Percentiles rank a stretch among this genome's conserved stretches.
Conservation (phyloP, 2,329 filamentous ascomycete species). For the Colletotrichum sublineola region DNA sequence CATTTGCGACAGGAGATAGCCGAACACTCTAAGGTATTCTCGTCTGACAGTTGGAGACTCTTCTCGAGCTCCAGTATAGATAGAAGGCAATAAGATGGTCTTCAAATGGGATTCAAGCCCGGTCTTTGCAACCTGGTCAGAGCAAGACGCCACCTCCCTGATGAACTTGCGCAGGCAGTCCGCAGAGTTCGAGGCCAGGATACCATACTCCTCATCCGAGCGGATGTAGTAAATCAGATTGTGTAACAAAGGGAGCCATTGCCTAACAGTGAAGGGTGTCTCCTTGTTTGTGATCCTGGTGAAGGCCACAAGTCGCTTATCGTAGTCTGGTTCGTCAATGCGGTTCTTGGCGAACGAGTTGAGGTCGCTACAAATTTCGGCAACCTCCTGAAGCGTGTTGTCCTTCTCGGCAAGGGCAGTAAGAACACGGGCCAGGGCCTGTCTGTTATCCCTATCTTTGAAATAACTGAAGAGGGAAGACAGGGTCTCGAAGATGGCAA, state of each 20-base stretch:
- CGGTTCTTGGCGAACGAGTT: slow-evolving; percentile 82
- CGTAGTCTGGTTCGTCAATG: slow-evolving; percentile 90
- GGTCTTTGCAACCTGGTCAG: slow-evolving; percentile 55
- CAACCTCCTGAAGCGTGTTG: slow-evolving; percentile 70
- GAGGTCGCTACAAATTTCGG: slow-evolving; percentile 79
- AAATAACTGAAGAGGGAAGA: slow-evolving; percentile 92
- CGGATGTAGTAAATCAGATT: slow-evolving; percentile 91
- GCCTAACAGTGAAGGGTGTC: slow-evolving; percentile 71
- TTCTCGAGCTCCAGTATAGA: slow-evolving; percentile 83
- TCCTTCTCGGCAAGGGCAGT: slow-evolving; percentile 77
- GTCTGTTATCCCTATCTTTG: slow-evolving; percentile 82
- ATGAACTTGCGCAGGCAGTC: slow-evolving; percentile 85
- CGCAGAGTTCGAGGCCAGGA: slow-evolving; percentile 83
- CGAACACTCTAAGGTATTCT: slow-evolving; percentile 85
- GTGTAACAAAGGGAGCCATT: slow-evolving; percentile 90
- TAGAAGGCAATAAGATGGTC: slow-evolving; percentile 77
- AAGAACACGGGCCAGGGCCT: slow-evolving; percentile 80
- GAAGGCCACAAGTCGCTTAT: slow-evolving; percentile 83
- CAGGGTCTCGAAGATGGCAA: slow-evolving; percentile 78
- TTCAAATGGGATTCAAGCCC: slow-evolving; percentile 72
- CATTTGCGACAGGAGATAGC: slow-evolving; percentile 80
- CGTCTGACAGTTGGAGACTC: slow-evolving; percentile 85
- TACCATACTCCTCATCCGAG: slow-evolving; percentile 88
- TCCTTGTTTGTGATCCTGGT: slow-evolving; percentile 76
- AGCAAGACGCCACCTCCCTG: slow-evolving; percentile 67